Evolutionary conservation across 768 basidiomycete species (phyloP).

Genomic region (Scleroderma citrinum): DNA sequence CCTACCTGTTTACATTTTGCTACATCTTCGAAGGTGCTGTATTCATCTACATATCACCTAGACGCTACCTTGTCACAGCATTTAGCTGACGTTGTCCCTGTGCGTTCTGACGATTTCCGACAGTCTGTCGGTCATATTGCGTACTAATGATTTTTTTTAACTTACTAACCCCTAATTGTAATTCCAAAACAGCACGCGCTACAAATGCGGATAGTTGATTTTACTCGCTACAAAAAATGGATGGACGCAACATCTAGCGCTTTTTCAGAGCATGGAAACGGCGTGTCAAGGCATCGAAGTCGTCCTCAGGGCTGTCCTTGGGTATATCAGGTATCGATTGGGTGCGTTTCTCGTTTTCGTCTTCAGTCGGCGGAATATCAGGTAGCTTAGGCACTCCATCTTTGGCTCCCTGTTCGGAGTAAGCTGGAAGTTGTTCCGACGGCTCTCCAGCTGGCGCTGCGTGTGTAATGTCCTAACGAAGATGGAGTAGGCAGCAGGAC

Average conservation of each 20-base stretch:
- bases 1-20: neutral
- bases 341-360: conserved; percentile 29
- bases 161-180: too few relatives aligned
- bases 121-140: too few relatives aligned
- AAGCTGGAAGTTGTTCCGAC: conserved; percentile 21
- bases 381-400: conserved; percentile 37
- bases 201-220: neutral
- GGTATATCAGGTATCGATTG: conserved; percentile 3
- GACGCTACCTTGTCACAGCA: too few relatives aligned
- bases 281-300: conserved; percentile 68
- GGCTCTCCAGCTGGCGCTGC: conserved; percentile 1
- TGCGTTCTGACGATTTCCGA: too few relatives aligned
- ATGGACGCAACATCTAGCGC: conserved; percentile 34
- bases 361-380: conserved; percentile 47
- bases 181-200: neutral
- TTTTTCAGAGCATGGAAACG: conserved; percentile 89
- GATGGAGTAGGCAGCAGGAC: conserved; percentile 1
- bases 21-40: neutral
- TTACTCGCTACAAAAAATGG: neutral
- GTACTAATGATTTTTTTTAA: too few relatives aligned
- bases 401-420: conserved; percentile 17
- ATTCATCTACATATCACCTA: too few relatives aligned
- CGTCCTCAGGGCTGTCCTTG: conserved; percentile 43
- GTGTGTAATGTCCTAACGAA: neutral
- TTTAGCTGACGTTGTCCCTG: too few relatives aligned